These are phyloP conservation scores for Aspergillus glaucus DNA, from an alignment of 2,329 filamentous ascomycete genomes.

Conservation along the genomic window DNA sequence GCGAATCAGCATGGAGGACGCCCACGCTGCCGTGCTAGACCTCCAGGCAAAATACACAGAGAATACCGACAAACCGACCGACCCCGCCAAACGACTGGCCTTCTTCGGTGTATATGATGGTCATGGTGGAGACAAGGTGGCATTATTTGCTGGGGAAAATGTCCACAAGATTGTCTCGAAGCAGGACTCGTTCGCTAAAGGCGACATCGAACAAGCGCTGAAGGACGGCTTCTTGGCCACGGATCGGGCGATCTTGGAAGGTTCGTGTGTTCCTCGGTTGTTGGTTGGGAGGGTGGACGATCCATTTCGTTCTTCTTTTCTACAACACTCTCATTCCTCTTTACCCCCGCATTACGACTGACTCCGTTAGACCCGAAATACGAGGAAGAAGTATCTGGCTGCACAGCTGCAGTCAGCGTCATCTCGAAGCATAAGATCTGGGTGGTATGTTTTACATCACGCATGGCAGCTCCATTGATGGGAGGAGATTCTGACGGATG, in stretches of 20 bases:
- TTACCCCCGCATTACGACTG: conserved; percentile 7
- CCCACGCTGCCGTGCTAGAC: conserved; percentile 84
- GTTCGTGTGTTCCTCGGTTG: conserved; percentile 47
- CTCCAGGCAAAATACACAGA: conserved; percentile 57
- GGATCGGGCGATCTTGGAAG: conserved; percentile 89
- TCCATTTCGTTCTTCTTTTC: background rate
- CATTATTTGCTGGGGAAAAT: conserved; percentile 83
- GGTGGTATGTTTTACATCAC: conserved; percentile 60
- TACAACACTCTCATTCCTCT: background rate
- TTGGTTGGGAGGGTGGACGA: background rate
- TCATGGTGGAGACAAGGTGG: conserved; percentile 94
- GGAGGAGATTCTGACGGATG: conserved; percentile 13
- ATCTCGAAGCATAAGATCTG: conserved; percentile 90
- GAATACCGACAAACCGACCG: conserved; percentile 52
- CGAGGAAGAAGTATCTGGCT: conserved; percentile 95
- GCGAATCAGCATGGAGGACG: conserved; percentile 99
- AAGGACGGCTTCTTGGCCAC: conserved; percentile 97
- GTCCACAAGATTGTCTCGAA: conserved; percentile 92
- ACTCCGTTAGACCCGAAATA: conserved; percentile 74
- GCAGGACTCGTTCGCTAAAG: conserved; percentile 86
- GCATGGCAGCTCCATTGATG: background rate
- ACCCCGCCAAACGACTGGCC: conserved; percentile 67
- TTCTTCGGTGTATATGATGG: conserved; percentile 99
- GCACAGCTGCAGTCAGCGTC: conserved; percentile 86
- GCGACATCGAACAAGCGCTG: conserved; percentile 88